Base-by-base conservation (phyloP, 768 basidiomycete species). In the Lactifluus hygrophoroides region DNA sequence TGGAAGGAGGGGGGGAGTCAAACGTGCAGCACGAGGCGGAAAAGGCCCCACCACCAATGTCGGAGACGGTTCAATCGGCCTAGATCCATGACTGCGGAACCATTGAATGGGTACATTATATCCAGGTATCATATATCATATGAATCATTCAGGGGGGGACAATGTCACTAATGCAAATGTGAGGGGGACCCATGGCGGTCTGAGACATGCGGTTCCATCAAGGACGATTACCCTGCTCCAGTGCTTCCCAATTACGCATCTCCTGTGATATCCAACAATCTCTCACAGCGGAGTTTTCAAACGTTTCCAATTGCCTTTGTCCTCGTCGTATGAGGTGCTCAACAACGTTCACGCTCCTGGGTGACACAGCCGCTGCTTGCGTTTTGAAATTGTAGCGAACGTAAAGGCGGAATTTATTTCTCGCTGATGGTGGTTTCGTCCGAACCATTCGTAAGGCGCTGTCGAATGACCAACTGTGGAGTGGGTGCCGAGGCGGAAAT, bases 281-380 rank as follows among this genome's bases (percentile, higher is more conserved):
- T 63, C 75, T 85, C 54, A 91, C 86, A 3, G 77, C 77, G 6
- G 74, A 66, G 54, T 78, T 79, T 70, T 89, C 85, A 64, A 83
- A 89, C 70, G 77, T 75, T 65, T 88, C 86, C 38, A 91, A 65
- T 63, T 89, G 86, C 60, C 83, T 75, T 49, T 65, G 70, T 2
- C 86, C 86, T 54, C 80, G 81, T 46, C 90, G 79, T n/a, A 93
- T 67, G 34, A 90, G 74, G 68, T 90, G 85, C 64, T 93, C 90
- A 37, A 92, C 79, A 9, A 80, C 80, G 54, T 77, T 76, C 58
- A 91, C 75, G 54, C 88, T 80, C 11, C 86, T 81, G 5, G 85
- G 78, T 3, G 85, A 80, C 25, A 89, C 75, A 1, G 73, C 73
- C 5, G 75, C 66, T 5, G 86, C 84, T 65, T 85, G 84, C 6